A percentile compares a stretch with the other conserved stretches of the same genome.
These are phyloP conservation scores for Pseudoperonospora humuli DNA, from an alignment of 352 stramenopile genomes.

Conservation along the genomic window DNA sequence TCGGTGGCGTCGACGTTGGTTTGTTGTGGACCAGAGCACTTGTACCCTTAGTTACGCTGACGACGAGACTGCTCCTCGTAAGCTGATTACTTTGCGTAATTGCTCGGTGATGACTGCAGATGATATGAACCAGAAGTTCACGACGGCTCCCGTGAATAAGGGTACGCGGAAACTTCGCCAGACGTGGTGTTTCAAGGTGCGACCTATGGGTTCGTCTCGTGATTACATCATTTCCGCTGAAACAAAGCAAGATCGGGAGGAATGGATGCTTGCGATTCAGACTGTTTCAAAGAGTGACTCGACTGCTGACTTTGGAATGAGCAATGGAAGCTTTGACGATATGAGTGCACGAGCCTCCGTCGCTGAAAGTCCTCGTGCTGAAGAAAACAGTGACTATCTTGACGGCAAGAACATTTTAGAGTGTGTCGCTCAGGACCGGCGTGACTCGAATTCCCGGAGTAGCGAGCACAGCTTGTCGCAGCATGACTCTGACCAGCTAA, in stretches of 20 bases:
- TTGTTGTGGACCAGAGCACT: constrained; percentile 69
- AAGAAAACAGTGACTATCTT: constrained; percentile 48
- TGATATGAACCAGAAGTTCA: constrained; percentile 85
- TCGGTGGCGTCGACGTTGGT: constrained; percentile 71
- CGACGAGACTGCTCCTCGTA: constrained; percentile 51
- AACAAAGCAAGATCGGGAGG: constrained; percentile 85
- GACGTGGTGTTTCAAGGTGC: constrained; percentile 84
- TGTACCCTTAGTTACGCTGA: constrained; percentile 78
- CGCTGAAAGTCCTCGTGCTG: constrained; percentile 20
- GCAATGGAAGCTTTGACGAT: constrained; percentile 33
- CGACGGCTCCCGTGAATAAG: constrained; percentile 78
- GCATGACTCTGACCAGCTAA: constrained; percentile 36
- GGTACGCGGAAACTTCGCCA: constrained; percentile 70
- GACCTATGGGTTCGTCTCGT: constrained; percentile 58
- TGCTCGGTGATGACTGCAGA: constrained; percentile 67
- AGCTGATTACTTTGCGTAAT: constrained; percentile 63
- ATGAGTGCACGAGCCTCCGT: constrained; percentile 6
- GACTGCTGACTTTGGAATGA: constrained; percentile 16
- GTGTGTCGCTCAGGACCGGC: constrained; percentile 32
- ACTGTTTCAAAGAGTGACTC: constrained; percentile 62
- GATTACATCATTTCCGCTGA: constrained; percentile 82
- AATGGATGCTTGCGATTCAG: constrained; percentile 84
- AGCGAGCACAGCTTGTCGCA: constrained; percentile 49
- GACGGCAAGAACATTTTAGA: constrained; percentile 52
- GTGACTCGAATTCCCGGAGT: constrained; percentile 48